These are phyloP conservation scores for Drechslera avenae DNA, from an alignment of 2,329 filamentous ascomycete species.

Conservation along the genomic window DNA sequence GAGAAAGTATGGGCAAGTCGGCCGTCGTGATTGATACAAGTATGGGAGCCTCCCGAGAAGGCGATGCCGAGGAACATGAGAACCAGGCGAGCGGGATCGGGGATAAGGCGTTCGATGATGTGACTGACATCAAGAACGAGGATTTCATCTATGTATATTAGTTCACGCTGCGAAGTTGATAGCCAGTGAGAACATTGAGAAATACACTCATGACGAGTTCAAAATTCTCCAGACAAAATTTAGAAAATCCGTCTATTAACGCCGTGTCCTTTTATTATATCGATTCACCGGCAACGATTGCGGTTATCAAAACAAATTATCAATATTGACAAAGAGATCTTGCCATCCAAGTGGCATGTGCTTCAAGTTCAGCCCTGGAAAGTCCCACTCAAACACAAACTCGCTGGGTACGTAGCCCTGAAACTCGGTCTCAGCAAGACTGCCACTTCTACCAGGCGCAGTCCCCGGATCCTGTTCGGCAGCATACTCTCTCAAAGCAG, in stretches of 20 bases:
- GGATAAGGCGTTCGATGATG: slow-evolving; percentile 62
- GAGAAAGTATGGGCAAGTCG: slow-evolving; percentile 65
- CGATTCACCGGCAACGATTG: no score
- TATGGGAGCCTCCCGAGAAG: slow-evolving; percentile 58
- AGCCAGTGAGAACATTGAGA: no score
- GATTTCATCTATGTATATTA: slow-evolving; percentile 65
- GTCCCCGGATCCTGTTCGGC: slow-evolving; percentile 18
- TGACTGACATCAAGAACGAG: slow-evolving; percentile 66
- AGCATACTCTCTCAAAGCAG: slow-evolving; percentile 50
- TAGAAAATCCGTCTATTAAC: no score
- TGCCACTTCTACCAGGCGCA: slow-evolving; percentile 7
- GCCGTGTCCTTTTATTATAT: no score
- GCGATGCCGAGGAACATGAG: slow-evolving; percentile 37
- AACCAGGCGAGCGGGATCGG: slow-evolving; percentile 41
- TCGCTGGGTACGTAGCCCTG: slow-evolving; percentile 61
- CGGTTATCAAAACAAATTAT: slow-evolving; percentile 31
- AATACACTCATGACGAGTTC: no score
- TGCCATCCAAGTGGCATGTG: slow-evolving; percentile 57
- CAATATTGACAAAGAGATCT: slow-evolving; percentile 55
- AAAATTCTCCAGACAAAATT: no score
- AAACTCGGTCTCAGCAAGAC: slow-evolving; percentile 53
- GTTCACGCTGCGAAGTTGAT: background rate
- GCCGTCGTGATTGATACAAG: slow-evolving; percentile 64
- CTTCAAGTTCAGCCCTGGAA: slow-evolving; percentile 59
- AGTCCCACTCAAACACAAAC: slow-evolving; percentile 64